Evolutionary conservation across 2,329 filamentous ascomycete species (phyloP).

Genomic region (Claviceps digitariae): DNA sequence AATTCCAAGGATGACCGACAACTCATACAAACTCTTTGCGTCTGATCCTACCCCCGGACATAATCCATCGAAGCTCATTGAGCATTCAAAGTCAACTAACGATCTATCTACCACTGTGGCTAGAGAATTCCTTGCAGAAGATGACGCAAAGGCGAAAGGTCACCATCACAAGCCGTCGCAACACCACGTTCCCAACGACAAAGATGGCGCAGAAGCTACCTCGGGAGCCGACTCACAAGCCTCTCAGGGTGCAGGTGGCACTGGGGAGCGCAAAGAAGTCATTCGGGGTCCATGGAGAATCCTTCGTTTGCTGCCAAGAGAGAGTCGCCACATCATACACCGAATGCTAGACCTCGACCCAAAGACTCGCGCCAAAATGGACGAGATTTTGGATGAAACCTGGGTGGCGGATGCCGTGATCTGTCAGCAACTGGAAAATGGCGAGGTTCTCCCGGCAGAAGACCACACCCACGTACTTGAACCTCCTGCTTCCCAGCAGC

Average conservation of each 20-base stretch:
- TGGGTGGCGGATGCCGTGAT: slow-evolving; percentile 82
- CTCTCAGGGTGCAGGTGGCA: slow-evolving; percentile 6
- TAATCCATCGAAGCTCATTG: slow-evolving; percentile 39
- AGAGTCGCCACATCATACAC: slow-evolving; percentile 79
- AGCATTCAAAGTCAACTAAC: slow-evolving; percentile 31
- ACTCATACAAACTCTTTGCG: slow-evolving; percentile 88
- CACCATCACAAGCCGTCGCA: slow-evolving; percentile 6
- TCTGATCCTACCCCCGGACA: slow-evolving; percentile 68
- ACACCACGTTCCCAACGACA: background rate
- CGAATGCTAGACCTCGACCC: slow-evolving; percentile 88
- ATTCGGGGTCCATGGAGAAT: slow-evolving; percentile 91
- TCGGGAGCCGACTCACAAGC: slow-evolving; percentile 7
- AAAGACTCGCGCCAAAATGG: slow-evolving; percentile 66
- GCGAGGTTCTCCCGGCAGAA: slow-evolving; percentile 55
- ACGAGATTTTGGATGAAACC: slow-evolving; percentile 73
- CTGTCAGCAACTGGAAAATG: slow-evolving; percentile 62
- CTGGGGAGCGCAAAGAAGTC: slow-evolving; percentile 51
- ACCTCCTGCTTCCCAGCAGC: slow-evolving; percentile 40
- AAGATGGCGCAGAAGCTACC: background rate
- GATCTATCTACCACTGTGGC: slow-evolving; percentile 26
- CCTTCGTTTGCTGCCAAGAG: slow-evolving; percentile 71
- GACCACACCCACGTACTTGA: slow-evolving; percentile 80
- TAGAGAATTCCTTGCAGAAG: slow-evolving; percentile 26
- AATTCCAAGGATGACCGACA: slow-evolving; percentile 78
- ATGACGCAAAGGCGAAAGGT: slow-evolving; percentile 16